A percentile compares a stretch with the other conserved stretches of the same genome.
Evolutionary conservation across 768 basidiomycete genomes (phyloP).

Genomic region (Boletus huronensis): DNA sequence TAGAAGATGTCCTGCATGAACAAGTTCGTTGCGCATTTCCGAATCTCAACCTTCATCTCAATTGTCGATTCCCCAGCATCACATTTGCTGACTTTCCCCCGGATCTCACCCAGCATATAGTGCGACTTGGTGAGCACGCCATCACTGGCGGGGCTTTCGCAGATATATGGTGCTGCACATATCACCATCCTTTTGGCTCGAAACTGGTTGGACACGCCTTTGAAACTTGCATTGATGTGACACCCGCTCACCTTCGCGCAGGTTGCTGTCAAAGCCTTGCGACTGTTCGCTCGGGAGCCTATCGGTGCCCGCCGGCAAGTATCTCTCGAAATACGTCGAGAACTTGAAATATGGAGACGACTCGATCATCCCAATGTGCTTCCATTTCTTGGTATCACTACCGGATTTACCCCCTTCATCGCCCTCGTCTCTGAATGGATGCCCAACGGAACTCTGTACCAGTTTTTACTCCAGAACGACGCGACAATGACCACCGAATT

Average conservation of each 20-base stretch:
- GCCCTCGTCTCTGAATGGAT: conserved; percentile 15
- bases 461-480: conserved; percentile 3
- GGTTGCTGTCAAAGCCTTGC: conserved; percentile 13
- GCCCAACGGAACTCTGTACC: conserved; percentile 3
- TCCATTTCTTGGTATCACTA: conserved; percentile 16
- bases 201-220: background rate
- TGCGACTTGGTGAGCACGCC: background rate
- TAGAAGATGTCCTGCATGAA: background rate
- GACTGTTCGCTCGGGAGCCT: conserved; percentile 1
- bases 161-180: conserved; percentile 9
- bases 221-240: background rate
- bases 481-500: background rate
- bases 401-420: conserved; percentile 4
- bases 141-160: conserved; percentile 5
- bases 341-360: conserved; percentile 16
- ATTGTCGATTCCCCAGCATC: background rate
- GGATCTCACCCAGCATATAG: conserved; percentile 12
- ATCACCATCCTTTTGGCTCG: background rate
- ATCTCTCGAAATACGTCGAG: conserved; percentile 5
- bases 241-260: background rate
- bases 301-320: background rate
- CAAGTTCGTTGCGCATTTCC: background rate
- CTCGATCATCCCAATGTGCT: conserved; percentile 16
- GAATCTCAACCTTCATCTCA: background rate
- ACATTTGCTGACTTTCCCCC: conserved; percentile 13